Evolutionary conservation across 2,329 filamentous ascomycete species (phyloP).

Genomic region (Xylariaceae sp.): DNA sequence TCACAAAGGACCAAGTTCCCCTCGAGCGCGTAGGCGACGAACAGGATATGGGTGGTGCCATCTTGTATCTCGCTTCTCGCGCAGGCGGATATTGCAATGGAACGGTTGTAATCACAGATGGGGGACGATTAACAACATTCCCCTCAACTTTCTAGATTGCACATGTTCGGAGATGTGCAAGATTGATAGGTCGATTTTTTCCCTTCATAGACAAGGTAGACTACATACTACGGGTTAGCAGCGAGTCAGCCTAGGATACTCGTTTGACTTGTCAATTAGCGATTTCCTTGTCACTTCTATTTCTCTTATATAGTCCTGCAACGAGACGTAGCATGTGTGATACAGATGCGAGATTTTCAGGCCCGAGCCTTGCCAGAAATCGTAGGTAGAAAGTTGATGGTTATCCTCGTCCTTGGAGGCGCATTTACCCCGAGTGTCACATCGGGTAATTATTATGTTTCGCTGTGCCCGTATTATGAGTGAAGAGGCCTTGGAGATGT

Average conservation of each 20-base stretch:
- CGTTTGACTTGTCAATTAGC: neutral
- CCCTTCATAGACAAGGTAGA: too few species aligned
- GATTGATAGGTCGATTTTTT: neutral
- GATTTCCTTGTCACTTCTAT: neutral
- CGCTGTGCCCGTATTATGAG: neutral
- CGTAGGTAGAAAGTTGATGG: too few species aligned
- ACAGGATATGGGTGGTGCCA: constrained; percentile 67
- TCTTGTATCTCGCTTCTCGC: constrained; percentile 68
- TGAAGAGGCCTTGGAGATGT: neutral
- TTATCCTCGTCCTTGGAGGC: constrained; percentile 1
- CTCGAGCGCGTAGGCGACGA: constrained; percentile 65
- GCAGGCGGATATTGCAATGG: constrained; percentile 73
- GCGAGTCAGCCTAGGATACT: neutral
- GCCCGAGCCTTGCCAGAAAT: neutral
- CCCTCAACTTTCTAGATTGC: constrained; percentile 57
- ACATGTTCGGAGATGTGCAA: neutral
- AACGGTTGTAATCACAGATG: constrained; percentile 66
- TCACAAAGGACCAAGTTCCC: constrained; percentile 55
- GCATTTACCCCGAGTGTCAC: constrained; percentile 13
- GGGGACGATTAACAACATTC: constrained; percentile 63
- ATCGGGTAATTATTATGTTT: neutral
- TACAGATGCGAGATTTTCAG: constrained; percentile 4
- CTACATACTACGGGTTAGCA: neutral
- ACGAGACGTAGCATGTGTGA: neutral
- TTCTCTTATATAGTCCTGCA: neutral